phyloP scores from a whole-genome alignment of 768 basidiomycete species.

The Tubosaeta sp. region DNA sequence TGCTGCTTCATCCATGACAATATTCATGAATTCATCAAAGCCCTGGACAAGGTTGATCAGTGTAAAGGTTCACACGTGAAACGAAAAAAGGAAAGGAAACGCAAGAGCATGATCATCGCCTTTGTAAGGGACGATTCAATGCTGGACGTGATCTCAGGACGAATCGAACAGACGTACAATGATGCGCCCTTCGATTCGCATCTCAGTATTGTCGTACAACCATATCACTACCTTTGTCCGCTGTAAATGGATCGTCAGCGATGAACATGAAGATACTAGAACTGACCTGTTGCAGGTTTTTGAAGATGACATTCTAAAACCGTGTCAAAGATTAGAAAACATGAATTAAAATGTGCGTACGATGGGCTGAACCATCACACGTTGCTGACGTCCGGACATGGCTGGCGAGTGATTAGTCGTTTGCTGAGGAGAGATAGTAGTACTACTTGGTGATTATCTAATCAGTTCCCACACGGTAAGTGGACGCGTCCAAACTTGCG shows the following conservation, averaged over 20 bases:
- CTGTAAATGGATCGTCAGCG: conserved; percentile 37
- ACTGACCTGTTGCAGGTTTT: conserved; percentile 84
- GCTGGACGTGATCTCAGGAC: conserved; percentile 27
- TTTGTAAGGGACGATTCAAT: conserved; percentile 40
- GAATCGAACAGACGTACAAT: conserved; percentile 61
- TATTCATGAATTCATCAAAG: conserved; percentile 99
- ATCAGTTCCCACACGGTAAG: conserved; percentile 19
- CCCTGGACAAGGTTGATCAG: conserved; percentile 53
- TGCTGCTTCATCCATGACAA: conserved; percentile 89
- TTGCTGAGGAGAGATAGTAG: conserved; percentile 3
- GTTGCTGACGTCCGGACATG: conserved; percentile 91
- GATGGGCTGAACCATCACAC: conserved; percentile 99
- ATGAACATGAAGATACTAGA: conserved; percentile 1
- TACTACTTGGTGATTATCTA: conserved; percentile 13
- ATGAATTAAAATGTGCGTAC: conserved; percentile 44
- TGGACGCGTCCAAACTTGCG: conserved; percentile 15
- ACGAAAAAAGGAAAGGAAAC: not conserved
- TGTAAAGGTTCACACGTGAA: conserved; percentile 4
- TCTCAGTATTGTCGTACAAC: conserved; percentile 95
- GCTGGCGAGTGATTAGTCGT: conserved; percentile 25
- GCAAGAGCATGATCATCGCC: conserved; percentile 25
- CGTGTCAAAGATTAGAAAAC: conserved; percentile 2
- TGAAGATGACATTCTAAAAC: conserved; percentile 91
- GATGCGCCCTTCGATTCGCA: conserved; percentile 94
- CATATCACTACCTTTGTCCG: conserved; percentile 85